Evolutionary conservation across 305 asterid species (phyloP), one percentile per base, ranked within the genome.

Genomic region (Ruellia speciosa): DNA sequence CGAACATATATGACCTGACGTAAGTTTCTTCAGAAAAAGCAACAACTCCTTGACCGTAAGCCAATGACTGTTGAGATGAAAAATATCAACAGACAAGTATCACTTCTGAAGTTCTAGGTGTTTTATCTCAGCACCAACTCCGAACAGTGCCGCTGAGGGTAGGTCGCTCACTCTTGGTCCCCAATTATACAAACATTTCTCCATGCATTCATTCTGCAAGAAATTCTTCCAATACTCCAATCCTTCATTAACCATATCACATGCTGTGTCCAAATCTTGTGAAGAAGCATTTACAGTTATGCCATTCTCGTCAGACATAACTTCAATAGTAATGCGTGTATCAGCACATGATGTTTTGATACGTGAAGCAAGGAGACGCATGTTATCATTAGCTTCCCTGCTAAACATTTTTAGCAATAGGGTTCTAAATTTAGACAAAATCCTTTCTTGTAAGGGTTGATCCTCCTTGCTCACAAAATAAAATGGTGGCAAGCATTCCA

Each of bases 121-220:
- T 67, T 78, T 86, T 68, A 92, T 82, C 79, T 77, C 78, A 31
- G 90, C 96, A 63, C 99, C 99, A 72, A 93, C 84, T 62, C 99
- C 99, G 57, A 92, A 79, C 43, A 92, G 87, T 45, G 95, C 95
- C 56, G 77, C 18, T 40, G 94, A 74, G 47, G 95, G 77, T 12
- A 77, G 60, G n/a, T n/a, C n/a, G n/a, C n/a, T n/a, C 41, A 59
- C 80, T 1, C 71, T 43, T 45, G 85, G 65, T 18, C 86, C 90
- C 66, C 86, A 94, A 63, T 54, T 72, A 53, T 80, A 84, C 52
- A 88, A 69, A 63, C 71, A 77, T 70, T 80, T 87, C 65, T 87
- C 95, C 66, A 80, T 35, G 77, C 99, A 92, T 67, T 92, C 96
- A 49, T 77, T 77, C 60, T 48, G 70, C 77, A 92, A 58, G 56